Percentiles rank a stretch among this genome's conserved stretches.
phyloP scores from a whole-genome alignment of 2,329 filamentous ascomycete species.

The Colletotrichum tanaceti region DNA sequence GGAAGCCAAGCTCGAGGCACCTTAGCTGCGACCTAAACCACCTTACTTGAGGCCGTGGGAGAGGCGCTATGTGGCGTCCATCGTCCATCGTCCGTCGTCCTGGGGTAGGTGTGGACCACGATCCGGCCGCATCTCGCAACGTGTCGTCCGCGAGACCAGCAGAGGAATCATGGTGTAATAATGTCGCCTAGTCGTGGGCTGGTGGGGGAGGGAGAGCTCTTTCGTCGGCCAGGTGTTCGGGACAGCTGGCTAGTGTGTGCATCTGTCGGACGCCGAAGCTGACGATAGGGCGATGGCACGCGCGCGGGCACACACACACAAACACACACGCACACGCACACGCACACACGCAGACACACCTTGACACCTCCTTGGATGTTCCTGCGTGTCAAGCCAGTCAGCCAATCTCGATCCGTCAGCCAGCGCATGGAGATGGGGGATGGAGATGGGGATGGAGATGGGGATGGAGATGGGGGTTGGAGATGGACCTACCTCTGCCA shows the following conservation, averaged over 20 bases:
- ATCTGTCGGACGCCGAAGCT: constrained; percentile 1
- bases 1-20: constrained; percentile 38
- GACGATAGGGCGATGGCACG: constrained; percentile 13
- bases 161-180: not conserved
- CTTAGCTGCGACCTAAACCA: constrained; percentile 37
- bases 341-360: not conserved
- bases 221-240: constrained; percentile 15
- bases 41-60: constrained; percentile 36
- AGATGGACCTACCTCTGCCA: not conserved
- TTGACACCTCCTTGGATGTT: not conserved
- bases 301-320: not conserved
- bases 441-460: too few relatives aligned
- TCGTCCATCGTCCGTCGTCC: constrained; percentile 19
- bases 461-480: too few relatives aligned
- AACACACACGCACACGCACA: too few relatives aligned
- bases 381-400: not conserved
- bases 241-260: constrained; percentile 37
- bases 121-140: constrained; percentile 24
- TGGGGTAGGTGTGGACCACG: not conserved
- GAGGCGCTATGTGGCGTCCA: constrained; percentile 25
- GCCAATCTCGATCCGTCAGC: not conserved
- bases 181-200: constrained; percentile 12
- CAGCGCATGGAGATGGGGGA: not conserved
- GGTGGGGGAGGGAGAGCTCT: constrained; percentile 15
- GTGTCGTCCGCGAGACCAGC: constrained; percentile 28